A percentile compares a stretch with the other conserved stretches of the same genome.
Conservation (phyloP, 2,329 filamentous ascomycete species). For the Thielaviopsis ethacetica region DNA sequence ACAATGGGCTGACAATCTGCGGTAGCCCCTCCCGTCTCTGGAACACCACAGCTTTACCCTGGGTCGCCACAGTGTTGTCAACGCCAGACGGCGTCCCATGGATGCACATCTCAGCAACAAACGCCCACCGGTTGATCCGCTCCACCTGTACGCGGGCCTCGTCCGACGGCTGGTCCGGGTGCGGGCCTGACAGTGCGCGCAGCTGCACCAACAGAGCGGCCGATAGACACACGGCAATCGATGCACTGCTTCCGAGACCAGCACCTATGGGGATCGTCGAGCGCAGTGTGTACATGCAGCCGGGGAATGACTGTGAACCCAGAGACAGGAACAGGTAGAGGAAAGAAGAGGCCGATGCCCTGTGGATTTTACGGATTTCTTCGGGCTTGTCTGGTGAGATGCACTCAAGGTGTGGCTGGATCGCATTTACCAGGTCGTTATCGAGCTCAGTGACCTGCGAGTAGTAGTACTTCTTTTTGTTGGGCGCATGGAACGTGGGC, state of each 20-base stretch:
- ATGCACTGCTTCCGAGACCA: slow-evolving; percentile 85
- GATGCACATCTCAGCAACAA: slow-evolving; percentile 92
- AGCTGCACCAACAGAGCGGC: slow-evolving; percentile 76
- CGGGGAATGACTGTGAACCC: slow-evolving; percentile 60
- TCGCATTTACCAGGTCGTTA: slow-evolving; percentile 59
- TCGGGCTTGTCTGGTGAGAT: slow-evolving; percentile 53
- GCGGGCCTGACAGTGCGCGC: slow-evolving; percentile 73
- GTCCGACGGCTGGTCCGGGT: slow-evolving; percentile 73
- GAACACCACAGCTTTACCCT: slow-evolving; percentile 89
- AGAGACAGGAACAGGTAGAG: slow-evolving; percentile 86
- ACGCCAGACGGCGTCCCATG: slow-evolving; percentile 94
- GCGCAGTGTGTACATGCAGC: slow-evolving; percentile 76
- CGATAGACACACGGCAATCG: slow-evolving; percentile 76
- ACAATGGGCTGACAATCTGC: slow-evolving; percentile 51
- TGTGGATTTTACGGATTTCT: slow-evolving; percentile 67
- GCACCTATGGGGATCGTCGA: slow-evolving; percentile 89
- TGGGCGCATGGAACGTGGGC: slow-evolving; percentile 59
- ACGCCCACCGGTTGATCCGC: slow-evolving; percentile 94
- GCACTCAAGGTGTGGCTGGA: slow-evolving; percentile 59
- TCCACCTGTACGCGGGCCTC: slow-evolving; percentile 86
- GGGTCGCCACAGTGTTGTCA: slow-evolving; percentile 88
- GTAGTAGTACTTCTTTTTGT: slow-evolving; percentile 91
- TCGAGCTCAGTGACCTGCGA: slow-evolving; percentile 75
- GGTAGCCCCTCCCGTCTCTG: slow-evolving; percentile 33
- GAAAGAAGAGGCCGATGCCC: slow-evolving; percentile 67